phyloP scores from a whole-genome alignment of 805 yeast genomes.

The Brettanomyces naardenensis region DNA sequence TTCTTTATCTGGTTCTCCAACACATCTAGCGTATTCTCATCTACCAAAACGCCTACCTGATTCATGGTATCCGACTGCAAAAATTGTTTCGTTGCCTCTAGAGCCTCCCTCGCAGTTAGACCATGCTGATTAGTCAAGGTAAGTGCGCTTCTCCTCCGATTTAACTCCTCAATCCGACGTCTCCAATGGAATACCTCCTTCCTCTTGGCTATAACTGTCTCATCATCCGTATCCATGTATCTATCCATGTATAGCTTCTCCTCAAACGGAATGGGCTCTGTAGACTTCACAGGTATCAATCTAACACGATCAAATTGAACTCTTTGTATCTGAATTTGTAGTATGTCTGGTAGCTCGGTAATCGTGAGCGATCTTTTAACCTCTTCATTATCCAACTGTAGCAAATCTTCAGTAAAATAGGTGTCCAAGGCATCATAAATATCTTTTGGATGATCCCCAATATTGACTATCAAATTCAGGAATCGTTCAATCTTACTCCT shows the following conservation, averaged over 20 bases:
- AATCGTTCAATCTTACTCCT: conserved; percentile 66
- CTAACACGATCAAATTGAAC: conserved; percentile 78
- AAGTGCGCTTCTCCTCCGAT: conserved; percentile 34
- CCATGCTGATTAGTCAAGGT: conserved; percentile 42
- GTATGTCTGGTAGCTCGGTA: conserved; percentile 63
- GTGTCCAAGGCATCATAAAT: conserved; percentile 87
- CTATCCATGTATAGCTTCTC: conserved; percentile 80
- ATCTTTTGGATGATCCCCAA: conserved; percentile 81
- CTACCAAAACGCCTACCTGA: conserved; percentile 29
- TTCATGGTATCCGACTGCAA: conserved; percentile 34
- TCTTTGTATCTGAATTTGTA: conserved; percentile 91
- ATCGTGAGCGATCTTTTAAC: conserved; percentile 71
- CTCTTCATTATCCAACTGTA: conserved; percentile 61
- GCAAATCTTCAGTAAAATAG: conserved; percentile 67
- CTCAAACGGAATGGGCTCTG: conserved; percentile 74
- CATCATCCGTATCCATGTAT: conserved; percentile 65
- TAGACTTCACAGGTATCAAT: conserved; percentile 71
- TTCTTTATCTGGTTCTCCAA: conserved; percentile 38
- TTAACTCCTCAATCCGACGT: conserved; percentile 37
- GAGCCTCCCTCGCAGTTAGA: conserved; percentile 39
- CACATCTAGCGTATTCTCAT: conserved; percentile 38
- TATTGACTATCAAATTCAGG: conserved; percentile 73
- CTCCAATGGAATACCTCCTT: conserved; percentile 60
- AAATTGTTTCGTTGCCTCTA: conserved; percentile 50
- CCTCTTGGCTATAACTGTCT: conserved; percentile 42